Evolutionary conservation across 2,329 filamentous ascomycete genomes (phyloP).

Genomic region (Arthrobotrys musiformis): DNA sequence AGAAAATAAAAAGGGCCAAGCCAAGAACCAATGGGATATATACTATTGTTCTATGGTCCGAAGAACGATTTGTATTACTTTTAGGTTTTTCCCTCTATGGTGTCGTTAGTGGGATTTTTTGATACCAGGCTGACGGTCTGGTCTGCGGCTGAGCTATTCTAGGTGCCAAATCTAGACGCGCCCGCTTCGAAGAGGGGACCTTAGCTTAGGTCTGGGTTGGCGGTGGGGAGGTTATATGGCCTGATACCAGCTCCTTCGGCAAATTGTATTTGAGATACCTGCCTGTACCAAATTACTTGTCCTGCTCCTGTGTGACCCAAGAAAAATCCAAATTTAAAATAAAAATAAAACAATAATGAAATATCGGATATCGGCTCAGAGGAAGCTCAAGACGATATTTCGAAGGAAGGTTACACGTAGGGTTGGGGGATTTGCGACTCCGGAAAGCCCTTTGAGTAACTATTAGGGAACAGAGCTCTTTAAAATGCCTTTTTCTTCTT

Average conservation of each 20-base stretch:
- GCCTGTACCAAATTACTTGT: neutral
- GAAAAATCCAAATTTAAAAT: constrained; percentile 32
- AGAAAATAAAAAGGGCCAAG: constrained; percentile 23
- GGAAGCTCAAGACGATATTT: neutral
- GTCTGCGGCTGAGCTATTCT: constrained; percentile 49
- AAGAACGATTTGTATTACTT: constrained; percentile 35
- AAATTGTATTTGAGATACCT: constrained; percentile 48
- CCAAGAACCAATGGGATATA: constrained; percentile 39
- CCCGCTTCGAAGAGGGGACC: neutral
- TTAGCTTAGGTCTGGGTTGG: neutral
- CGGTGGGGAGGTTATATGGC: constrained; percentile 29
- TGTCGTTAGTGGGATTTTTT: constrained; percentile 19
- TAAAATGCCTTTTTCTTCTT: neutral
- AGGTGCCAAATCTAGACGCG: constrained; percentile 53
- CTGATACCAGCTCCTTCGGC: constrained; percentile 29
- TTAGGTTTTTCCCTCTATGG: constrained; percentile 15
- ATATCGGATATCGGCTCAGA: neutral
- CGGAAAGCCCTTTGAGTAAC: neutral
- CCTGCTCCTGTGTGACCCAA: constrained; percentile 27
- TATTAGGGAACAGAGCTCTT: neutral
- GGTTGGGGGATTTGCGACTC: constrained; percentile 18
- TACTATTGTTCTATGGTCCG: neutral
- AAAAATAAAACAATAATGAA: neutral
- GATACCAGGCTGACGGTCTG: constrained; percentile 43
- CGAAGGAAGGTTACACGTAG: neutral